Percentiles rank a stretch among this genome's conserved stretches.
Evolutionary conservation across 2,329 filamentous ascomycete species (phyloP).

Genomic region (Cryphonectria carpinicola): DNA sequence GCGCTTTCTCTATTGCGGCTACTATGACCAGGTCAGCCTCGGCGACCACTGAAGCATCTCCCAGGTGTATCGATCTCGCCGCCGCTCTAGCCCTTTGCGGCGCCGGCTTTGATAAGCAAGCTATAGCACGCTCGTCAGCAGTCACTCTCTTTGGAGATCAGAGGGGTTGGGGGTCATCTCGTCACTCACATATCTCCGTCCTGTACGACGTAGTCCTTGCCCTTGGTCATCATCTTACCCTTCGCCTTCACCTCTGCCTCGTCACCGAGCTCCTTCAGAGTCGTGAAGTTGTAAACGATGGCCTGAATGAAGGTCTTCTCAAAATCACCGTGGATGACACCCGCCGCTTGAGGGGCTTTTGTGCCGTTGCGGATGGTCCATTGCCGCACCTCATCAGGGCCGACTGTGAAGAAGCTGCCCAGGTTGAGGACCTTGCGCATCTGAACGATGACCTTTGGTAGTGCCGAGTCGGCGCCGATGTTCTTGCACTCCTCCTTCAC

Average conservation of each 20-base stretch:
- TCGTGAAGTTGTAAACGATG: constrained; percentile 86
- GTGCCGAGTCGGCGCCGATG: constrained; percentile 80
- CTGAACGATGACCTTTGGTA: constrained; percentile 88
- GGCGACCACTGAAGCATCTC: background rate
- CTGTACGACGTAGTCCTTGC: constrained; percentile 75
- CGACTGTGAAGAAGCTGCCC: constrained; percentile 95
- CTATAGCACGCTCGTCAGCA: background rate
- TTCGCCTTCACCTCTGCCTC: constrained; percentile 88
- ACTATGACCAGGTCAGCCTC: background rate
- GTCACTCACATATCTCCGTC: constrained; percentile 67
- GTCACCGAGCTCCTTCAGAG: constrained; percentile 83
- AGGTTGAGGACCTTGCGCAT: constrained; percentile 94
- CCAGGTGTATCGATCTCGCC: background rate
- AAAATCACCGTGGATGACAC: constrained; percentile 90
- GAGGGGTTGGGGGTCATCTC: background rate
- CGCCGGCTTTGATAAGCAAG: constrained; percentile 87
- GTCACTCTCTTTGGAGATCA: background rate
- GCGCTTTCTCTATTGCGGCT: background rate
- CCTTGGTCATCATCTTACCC: constrained; percentile 98
- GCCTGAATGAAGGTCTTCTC: constrained; percentile 99
- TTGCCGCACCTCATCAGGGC: constrained; percentile 93
- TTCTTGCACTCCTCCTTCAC: constrained; percentile 86
- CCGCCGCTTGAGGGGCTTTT: constrained; percentile 96
- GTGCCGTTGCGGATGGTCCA: constrained; percentile 97
- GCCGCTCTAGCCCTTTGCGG: constrained; percentile 67